These are phyloP conservation scores for Lavandula angustifolia DNA, from an alignment of 257 asterid species.

Conservation along the genomic window DNA sequence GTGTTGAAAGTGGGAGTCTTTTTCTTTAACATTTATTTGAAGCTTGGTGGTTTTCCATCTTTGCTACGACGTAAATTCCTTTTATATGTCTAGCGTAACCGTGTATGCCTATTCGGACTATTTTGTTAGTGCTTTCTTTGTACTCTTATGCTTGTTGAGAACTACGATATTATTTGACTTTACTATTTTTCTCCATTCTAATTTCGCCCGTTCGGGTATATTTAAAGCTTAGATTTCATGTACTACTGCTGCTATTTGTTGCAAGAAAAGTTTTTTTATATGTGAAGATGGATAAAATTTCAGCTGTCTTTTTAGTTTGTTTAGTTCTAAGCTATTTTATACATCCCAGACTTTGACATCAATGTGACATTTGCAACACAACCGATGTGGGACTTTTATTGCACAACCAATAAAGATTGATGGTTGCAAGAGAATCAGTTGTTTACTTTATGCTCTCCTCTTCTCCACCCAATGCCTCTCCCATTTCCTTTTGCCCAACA, in stretches of 20 bases:
- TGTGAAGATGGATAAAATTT: neutral
- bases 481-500: neutral
- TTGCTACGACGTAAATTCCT: neutral
- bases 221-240: neutral
- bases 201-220: neutral
- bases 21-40: neutral
- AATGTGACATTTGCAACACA: neutral
- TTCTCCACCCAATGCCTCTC: slow-evolving; percentile 25
- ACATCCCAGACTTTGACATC: neutral
- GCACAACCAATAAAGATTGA: neutral
- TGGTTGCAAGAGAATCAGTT: neutral
- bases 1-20: slow-evolving; percentile 7
- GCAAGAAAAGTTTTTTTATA: neutral
- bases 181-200: neutral
- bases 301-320: neutral
- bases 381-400: neutral
- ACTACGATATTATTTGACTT: neutral
- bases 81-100: slow-evolving; percentile 3
- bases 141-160: slow-evolving; percentile 6
- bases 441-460: slow-evolving; percentile 18
- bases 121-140: slow-evolving; percentile 13
- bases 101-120: slow-evolving; percentile 5
- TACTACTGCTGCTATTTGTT: too few species aligned
- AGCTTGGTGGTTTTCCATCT: slow-evolving; percentile 6
- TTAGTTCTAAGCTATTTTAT: neutral